These are phyloP conservation scores for Penicillium atrosanguineum DNA, from an alignment of 495 filamentous ascomycete genomes.

Conservation along the genomic window DNA sequence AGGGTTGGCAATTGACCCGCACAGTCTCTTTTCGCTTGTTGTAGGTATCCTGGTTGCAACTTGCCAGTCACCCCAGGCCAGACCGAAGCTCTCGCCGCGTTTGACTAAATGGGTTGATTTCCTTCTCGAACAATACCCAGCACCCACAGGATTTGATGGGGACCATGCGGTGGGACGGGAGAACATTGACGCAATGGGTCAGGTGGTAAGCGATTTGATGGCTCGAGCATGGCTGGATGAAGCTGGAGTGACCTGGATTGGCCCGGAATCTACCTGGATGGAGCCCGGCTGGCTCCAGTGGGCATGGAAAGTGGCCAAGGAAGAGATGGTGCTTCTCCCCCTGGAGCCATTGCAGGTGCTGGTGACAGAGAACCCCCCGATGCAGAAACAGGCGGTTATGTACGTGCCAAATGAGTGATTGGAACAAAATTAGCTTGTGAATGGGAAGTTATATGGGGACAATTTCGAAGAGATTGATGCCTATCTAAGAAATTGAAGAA, in stretches of 20 bases:
- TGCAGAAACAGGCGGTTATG: slow-evolving; percentile 37
- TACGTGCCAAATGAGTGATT: slow-evolving; percentile 39
- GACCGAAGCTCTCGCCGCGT: slow-evolving; percentile 25
- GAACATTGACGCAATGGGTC: slow-evolving; percentile 12
- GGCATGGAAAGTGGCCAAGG: slow-evolving; percentile 38
- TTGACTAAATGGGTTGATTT: slow-evolving; percentile 37
- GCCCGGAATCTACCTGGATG: slow-evolving; percentile 36
- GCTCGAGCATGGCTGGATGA: slow-evolving; percentile 7
- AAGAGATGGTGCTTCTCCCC: slow-evolving; percentile 39
- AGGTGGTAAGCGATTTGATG: slow-evolving; percentile 20
- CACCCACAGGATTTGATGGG: slow-evolving; percentile 9
- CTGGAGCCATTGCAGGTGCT: slow-evolving; percentile 37
- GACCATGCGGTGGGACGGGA: background rate
- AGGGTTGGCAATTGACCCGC: slow-evolving; percentile 16
- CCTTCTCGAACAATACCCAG: slow-evolving; percentile 36
- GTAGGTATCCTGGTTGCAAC: slow-evolving; percentile 23
- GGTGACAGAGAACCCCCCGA: slow-evolving; percentile 18
- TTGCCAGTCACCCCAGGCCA: slow-evolving; percentile 13
- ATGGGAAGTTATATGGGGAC: background rate
- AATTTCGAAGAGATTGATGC: background rate
- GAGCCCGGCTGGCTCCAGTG: slow-evolving; percentile 42
- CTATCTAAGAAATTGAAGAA: background rate
- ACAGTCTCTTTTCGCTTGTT: slow-evolving; percentile 21
- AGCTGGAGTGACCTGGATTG: slow-evolving; percentile 22
- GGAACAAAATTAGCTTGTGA: background rate